Percentiles rank a stretch among this genome's conserved stretches.
phyloP scores from a whole-genome alignment of 192 early-diverging fungal genomes.

The Gryganskiella cystojenkinii region DNA sequence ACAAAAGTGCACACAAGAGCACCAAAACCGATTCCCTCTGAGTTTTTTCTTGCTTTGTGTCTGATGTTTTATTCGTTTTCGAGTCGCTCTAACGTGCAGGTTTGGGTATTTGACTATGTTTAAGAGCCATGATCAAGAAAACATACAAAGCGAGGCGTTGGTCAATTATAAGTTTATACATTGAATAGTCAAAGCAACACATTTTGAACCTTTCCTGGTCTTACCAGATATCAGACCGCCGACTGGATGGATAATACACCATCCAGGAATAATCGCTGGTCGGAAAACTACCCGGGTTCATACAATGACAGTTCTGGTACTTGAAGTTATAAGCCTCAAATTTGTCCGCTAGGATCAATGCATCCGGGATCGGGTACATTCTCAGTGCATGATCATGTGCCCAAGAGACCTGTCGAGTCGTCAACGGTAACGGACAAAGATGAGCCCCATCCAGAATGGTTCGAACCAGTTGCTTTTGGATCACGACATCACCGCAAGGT shows the following conservation, averaged over 20 bases:
- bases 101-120: constrained; percentile 49
- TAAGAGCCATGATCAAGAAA: neutral
- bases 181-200: no score
- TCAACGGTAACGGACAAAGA: constrained; percentile 82
- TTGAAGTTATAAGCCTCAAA: constrained; percentile 81
- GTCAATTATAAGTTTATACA: no score
- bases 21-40: no score
- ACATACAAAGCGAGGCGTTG: no score
- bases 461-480: constrained; percentile 70
- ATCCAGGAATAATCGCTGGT: constrained; percentile 65
- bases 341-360: constrained; percentile 88
- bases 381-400: constrained; percentile 85
- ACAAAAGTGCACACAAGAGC: no score
- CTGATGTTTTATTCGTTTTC: neutral
- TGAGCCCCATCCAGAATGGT: constrained; percentile 89
- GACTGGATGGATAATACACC: constrained; percentile 81
- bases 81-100: constrained; percentile 18
- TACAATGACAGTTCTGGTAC: constrained; percentile 80
- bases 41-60: neutral
- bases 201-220: no score
- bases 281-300: constrained; percentile 80
- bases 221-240: constrained; percentile 64
- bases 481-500: constrained; percentile 59
- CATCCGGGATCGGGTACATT: constrained; percentile 89
- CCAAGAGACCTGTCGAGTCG: constrained; percentile 83